Evolutionary conservation across 1,284 basidiomycete genomes (phyloP).

Genomic region (Athelia sp.): DNA sequence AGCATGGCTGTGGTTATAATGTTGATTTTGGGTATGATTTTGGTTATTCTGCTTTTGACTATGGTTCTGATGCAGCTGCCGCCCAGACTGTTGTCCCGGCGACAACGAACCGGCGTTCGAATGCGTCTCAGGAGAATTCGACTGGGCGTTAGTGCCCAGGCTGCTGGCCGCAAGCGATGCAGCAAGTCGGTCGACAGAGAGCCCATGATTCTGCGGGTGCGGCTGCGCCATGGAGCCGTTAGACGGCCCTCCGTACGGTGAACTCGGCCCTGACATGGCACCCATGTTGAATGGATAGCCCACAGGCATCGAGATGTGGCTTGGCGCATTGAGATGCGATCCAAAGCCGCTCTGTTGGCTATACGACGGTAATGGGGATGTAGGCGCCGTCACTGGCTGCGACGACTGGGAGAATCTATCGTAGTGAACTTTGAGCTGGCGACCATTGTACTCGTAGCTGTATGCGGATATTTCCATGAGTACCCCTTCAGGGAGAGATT

Average conservation of each 20-base stretch:
- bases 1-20: constrained; percentile 4
- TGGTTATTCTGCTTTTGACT: constrained; percentile 1
- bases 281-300: constrained; percentile 26
- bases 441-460: constrained; percentile 85
- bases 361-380: constrained; percentile 15
- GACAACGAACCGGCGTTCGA: no score
- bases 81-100: no score
- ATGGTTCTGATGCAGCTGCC: not conserved
- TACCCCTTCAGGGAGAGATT: no score
- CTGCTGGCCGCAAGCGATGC: not conserved
- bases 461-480: constrained; percentile 1
- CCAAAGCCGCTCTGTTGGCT: constrained; percentile 4
- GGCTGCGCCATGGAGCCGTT: constrained; percentile 9
- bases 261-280: constrained; percentile 30
- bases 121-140: not conserved
- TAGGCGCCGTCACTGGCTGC: constrained; percentile 24
- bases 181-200: not conserved
- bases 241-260: constrained; percentile 23
- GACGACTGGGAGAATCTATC: constrained; percentile 61
- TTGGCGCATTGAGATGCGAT: constrained; percentile 11
- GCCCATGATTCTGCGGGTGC: constrained; percentile 7
- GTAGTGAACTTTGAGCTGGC: constrained; percentile 81
- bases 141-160: not conserved
- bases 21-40: not conserved
- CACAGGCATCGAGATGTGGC: constrained; percentile 27